A percentile compares a stretch with the other conserved stretches of the same genome.
Evolutionary conservation across 345 rosid genomes (phyloP).

Genomic region (Citrus reticulata): DNA sequence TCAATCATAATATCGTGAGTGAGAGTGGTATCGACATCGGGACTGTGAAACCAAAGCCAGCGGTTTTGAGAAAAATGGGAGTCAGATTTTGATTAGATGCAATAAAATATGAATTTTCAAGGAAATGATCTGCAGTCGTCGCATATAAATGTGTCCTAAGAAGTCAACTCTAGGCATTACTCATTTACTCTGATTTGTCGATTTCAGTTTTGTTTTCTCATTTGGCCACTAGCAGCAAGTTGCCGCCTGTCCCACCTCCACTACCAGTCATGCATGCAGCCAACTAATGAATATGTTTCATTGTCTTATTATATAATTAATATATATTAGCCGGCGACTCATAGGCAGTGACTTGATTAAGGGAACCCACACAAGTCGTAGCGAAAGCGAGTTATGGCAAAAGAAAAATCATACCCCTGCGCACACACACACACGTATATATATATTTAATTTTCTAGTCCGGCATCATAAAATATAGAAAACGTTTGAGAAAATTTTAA

Average conservation of each 20-base stretch:
- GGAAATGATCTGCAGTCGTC: too few relatives aligned
- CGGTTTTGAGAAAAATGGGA: background rate
- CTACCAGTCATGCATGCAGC: background rate
- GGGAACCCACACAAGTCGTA: too few relatives aligned
- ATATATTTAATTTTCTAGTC: too few relatives aligned
- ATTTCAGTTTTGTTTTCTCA: background rate
- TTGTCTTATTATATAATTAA: too few relatives aligned
- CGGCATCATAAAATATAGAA: too few relatives aligned
- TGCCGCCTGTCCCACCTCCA: background rate
- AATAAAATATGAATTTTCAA: too few relatives aligned
- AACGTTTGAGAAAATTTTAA: too few relatives aligned
- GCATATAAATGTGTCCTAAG: background rate
- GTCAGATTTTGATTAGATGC: background rate
- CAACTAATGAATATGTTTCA: background rate
- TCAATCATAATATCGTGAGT: background rate
- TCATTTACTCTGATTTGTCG: background rate
- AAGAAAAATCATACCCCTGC: too few relatives aligned
- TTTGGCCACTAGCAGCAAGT: slow-evolving; percentile 5
- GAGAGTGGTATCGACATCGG: background rate
- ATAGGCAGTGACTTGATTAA: too few relatives aligned
- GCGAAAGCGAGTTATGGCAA: too few relatives aligned
- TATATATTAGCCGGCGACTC: too few relatives aligned
- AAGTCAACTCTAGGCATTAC: slow-evolving; percentile 15
- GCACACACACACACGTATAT: too few relatives aligned
- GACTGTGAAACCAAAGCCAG: background rate